Base-by-base conservation (phyloP, 2,329 filamentous ascomycete species). In the Aspergillus alliaceus region DNA sequence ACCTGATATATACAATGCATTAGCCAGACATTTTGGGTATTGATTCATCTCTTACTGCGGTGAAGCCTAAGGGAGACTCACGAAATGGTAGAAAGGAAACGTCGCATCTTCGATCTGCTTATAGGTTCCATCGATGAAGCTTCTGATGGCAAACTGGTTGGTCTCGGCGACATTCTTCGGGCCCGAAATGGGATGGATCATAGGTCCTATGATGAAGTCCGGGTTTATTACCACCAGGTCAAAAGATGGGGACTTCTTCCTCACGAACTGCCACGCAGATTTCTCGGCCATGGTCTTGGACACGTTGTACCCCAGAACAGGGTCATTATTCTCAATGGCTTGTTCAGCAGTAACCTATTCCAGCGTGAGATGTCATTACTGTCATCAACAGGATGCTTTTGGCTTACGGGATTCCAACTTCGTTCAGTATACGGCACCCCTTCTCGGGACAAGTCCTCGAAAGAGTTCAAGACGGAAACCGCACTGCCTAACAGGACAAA, bases 401-500 rank as follows among this genome's bases (percentile, higher is more conserved):
- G n/a, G n/a, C 46, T 15, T 51, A 65, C 60, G 0, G 63, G 60
- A 20, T 65, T 65, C 60, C 63, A 65, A 35, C 62, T 54, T 34
- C 66, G 63, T 48, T 70, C 64, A 2, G 65, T 69, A 29, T 67
- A 68, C 1, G 66, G 57, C 9, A 59, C 59, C 29, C 65, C 61
- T 37, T 63, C 59, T 8, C 47, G 49, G 20, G 53, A 18, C 46
- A 62, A 48, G 44, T 62, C 48, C 29, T 67, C 54, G 48, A 66
- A 63, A 2, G 69, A 69, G 54, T 70, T 59, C 7, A 70, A 56
- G 11, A 71, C 61, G 0, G 70, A 62, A 2, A 69, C 71, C 7
- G 62, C 67, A 50, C 67, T 58, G 67, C 72, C 69, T 79, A 84
- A 58, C 69, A 76, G 62, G 12, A 67, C 57, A 24, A 67, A 62